Percentiles rank a stretch among this genome's conserved stretches.
These are phyloP conservation scores for Anisodus tanguticus DNA, from an alignment of 257 asterid species.

Conservation along the genomic window DNA sequence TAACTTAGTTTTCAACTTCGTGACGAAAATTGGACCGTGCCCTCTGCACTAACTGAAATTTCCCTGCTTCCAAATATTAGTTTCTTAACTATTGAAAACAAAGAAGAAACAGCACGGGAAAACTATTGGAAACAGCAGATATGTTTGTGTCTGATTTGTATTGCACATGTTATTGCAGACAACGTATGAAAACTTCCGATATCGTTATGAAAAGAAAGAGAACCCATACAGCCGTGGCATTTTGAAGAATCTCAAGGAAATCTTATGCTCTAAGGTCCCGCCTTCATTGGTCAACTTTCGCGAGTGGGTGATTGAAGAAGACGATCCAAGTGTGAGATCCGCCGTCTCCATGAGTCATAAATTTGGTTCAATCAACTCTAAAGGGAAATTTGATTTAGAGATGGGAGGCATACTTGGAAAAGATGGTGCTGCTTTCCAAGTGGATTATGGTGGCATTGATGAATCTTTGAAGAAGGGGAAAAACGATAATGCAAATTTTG, in stretches of 20 bases:
- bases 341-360: conserved; percentile 52
- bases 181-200: conserved; percentile 85
- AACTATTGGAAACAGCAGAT: not conserved
- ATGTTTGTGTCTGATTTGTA: not conserved
- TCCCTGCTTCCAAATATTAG: not conserved
- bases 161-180: conserved; percentile 55
- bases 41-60: too few species aligned
- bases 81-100: not conserved
- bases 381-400: conserved; percentile 63
- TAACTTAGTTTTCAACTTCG: conserved; percentile 7
- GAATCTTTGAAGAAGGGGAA: conserved; percentile 54
- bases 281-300: conserved; percentile 70
- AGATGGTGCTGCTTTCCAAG: conserved; percentile 49
- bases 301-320: conserved; percentile 71
- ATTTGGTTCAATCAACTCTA: conserved; percentile 48
- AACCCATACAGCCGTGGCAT: conserved; percentile 73
- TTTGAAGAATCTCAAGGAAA: conserved; percentile 62
- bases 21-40: not conserved
- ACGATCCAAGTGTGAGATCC: conserved; percentile 47
- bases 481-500: conserved; percentile 36
- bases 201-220: conserved; percentile 80
- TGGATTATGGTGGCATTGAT: conserved; percentile 60
- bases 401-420: conserved; percentile 51
- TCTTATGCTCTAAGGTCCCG: conserved; percentile 53
- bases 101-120: not conserved